phyloP scores from a whole-genome alignment of 75 land plant genomes.

The Picea sitchensis region DNA sequence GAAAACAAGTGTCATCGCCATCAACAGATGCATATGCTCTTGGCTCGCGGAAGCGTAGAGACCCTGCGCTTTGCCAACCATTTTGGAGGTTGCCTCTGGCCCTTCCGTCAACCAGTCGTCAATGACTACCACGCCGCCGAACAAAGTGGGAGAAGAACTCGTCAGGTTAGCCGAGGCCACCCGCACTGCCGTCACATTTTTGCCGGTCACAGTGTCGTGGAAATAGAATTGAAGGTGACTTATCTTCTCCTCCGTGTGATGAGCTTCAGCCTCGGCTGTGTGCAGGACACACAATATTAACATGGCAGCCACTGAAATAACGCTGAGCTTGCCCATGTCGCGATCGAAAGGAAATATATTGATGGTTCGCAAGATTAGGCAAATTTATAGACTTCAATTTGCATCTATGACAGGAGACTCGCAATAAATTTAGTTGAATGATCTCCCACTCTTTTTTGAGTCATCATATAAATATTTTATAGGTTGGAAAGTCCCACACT shows the following conservation, averaged over 20 bases:
- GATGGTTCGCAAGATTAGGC: too few species aligned
- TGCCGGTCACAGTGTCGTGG: conserved; percentile 40
- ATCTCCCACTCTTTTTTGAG: too few species aligned
- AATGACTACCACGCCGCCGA: conserved; percentile 38
- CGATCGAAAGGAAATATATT: too few species aligned
- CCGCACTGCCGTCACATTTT: conserved; percentile 26
- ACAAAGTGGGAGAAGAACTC: conserved; percentile 14
- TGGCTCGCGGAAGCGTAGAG: conserved; percentile 21
- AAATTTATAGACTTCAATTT: too few species aligned
- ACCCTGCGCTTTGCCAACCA: conserved; percentile 57
- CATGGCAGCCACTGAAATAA: not conserved
- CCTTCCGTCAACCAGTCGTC: conserved; percentile 49
- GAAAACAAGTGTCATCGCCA: conserved; percentile 33
- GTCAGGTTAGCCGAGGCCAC: conserved; percentile 19
- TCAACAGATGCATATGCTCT: conserved; percentile 17
- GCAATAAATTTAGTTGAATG: too few species aligned
- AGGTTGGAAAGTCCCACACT: too few species aligned
- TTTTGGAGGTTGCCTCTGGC: conserved; percentile 29
- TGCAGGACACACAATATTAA: not conserved
- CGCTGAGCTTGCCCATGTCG: too few species aligned
- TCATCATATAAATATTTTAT: too few species aligned
- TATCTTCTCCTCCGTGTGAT: conserved; percentile 2
- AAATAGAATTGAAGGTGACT: conserved; percentile 57
- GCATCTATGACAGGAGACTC: too few species aligned
- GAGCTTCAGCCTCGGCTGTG: not conserved